Percentiles rank a stretch among this genome's conserved stretches.
Evolutionary conservation across 1,284 basidiomycete genomes (phyloP).

Genomic region (Microbotryomycetes sp.): DNA sequence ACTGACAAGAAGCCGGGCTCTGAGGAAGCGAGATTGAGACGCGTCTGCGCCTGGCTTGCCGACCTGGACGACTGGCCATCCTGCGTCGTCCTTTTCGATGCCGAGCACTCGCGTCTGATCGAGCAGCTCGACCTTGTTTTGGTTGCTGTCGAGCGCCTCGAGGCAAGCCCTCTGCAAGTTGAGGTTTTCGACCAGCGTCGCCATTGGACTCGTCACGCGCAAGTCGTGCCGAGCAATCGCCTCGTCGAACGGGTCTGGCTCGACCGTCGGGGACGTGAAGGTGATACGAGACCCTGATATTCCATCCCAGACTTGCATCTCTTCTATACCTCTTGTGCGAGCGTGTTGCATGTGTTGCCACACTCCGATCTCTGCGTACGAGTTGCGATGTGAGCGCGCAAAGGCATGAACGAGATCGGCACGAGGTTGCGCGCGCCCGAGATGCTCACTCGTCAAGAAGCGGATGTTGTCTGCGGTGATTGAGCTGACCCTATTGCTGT

Average conservation of each 20-base stretch:
- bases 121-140: slow-evolving; percentile 49
- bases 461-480: slow-evolving; percentile 73
- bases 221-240: slow-evolving; percentile 28
- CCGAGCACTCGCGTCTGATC: slow-evolving; percentile 32
- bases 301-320: slow-evolving; percentile 91
- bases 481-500: slow-evolving; percentile 83
- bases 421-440: neutral
- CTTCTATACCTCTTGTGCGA: slow-evolving; percentile 64
- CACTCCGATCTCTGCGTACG: slow-evolving; percentile 60
- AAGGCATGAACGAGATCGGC: neutral
- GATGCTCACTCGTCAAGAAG: slow-evolving; percentile 59
- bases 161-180: slow-evolving; percentile 75
- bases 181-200: slow-evolving; percentile 77
- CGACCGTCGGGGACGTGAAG: slow-evolving; percentile 50
- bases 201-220: slow-evolving; percentile 50
- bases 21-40: slow-evolving; percentile 40
- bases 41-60: slow-evolving; percentile 40
- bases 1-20: slow-evolving; percentile 64
- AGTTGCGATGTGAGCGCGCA: neutral
- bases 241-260: slow-evolving; percentile 40
- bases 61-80: slow-evolving; percentile 68
- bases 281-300: slow-evolving; percentile 68
- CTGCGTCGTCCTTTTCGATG: slow-evolving; percentile 40
- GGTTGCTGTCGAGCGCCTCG: slow-evolving; percentile 44
- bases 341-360: slow-evolving; percentile 69